A percentile compares a stretch with the other conserved stretches of the same genome.
These are phyloP conservation scores for Nelumbo lutea DNA, from an alignment of 164 flowering plant genomes.

Conservation along the genomic window DNA sequence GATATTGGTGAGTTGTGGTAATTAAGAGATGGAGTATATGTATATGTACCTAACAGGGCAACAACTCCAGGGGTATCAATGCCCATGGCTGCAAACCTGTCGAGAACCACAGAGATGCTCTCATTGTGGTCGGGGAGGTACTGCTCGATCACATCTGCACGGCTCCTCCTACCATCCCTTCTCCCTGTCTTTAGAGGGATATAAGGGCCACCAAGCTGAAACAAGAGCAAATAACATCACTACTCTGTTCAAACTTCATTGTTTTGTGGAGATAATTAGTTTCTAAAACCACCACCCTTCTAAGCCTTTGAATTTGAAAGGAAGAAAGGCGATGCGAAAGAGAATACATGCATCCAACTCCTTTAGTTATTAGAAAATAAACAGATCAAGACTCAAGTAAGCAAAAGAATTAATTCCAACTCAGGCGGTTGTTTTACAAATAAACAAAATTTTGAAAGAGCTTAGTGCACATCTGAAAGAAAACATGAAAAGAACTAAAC, in stretches of 20 bases:
- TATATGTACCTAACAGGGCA: conserved; percentile 69
- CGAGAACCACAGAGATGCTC: conserved; percentile 85
- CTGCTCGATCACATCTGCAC: conserved; percentile 75
- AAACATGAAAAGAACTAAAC: not conserved
- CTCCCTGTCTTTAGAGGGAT: conserved; percentile 93
- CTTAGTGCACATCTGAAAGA: too few relatives aligned
- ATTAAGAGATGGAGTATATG: not conserved
- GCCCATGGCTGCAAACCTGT: conserved; percentile 72
- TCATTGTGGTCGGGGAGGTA: conserved; percentile 98
- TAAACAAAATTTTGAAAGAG: too few relatives aligned
- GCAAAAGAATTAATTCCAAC: too few relatives aligned
- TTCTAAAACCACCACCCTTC: too few relatives aligned
- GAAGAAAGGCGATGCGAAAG: too few relatives aligned
- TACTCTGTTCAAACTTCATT: too few relatives aligned
- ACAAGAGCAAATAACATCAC: not conserved
- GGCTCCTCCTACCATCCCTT: conserved; percentile 93
- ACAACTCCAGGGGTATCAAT: conserved; percentile 91
- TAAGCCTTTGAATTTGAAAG: too few relatives aligned
- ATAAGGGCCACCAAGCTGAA: conserved; percentile 93
- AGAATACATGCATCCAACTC: too few relatives aligned
- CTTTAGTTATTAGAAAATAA: too few relatives aligned
- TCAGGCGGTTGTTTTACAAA: too few relatives aligned
- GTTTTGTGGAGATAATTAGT: too few relatives aligned
- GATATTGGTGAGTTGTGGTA: not conserved
- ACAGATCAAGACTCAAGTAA: too few relatives aligned